Base-by-base conservation (phyloP, 2,329 filamentous ascomycete species). In the Alternaria sp. region DNA sequence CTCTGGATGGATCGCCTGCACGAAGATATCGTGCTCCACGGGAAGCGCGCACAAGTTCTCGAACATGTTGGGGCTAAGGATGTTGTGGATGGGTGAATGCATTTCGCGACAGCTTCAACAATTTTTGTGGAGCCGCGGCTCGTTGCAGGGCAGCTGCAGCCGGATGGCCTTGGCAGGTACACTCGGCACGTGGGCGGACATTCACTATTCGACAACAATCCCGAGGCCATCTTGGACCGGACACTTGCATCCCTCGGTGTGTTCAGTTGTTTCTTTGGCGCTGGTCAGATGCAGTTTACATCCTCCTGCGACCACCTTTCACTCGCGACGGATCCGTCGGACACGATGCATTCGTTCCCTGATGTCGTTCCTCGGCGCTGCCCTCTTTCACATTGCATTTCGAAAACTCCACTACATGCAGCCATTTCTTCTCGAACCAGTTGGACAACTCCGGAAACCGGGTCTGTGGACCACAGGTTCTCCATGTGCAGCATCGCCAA, bases 41-140 rank as follows among this genome's bases (percentile, higher is more conserved):
- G 93, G 93, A 44, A 98, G 86, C 26, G 91, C 92, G 83, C 94
- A 97, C 65, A 96, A 85, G 65, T 92, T 96, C 78, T 97, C 93
- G 74, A 96, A 92, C 92, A 96, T 96, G 71, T 63, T 51, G 21
- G 51, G 34, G 37, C 10, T 42, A 11, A 40, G 48, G 50, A 48
- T 53, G 54, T 14, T 55, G 54, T n/a, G 44, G 51, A 21, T 33
- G 44, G 21, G 40, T 14, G 54, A 48, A 34, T 44, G 28, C 55
- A 46, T 23, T 31, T 44, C 24, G 39, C 57, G 37, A 55, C 36
- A 62, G 65, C 65, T 65, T 54, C 56, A 60, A 67, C 51, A 66
- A 67, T 71, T 73, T 71, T 64, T 63, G 66, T 67, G 69, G 66
- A 67, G 54, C 61, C 53, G 34, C 33, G 45, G 44, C 31, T 34